Evolutionary conservation across 2,329 filamentous ascomycete species (phyloP), one percentile per base, ranked within the genome.

Genomic region (Cladophialophora exuberans): DNA sequence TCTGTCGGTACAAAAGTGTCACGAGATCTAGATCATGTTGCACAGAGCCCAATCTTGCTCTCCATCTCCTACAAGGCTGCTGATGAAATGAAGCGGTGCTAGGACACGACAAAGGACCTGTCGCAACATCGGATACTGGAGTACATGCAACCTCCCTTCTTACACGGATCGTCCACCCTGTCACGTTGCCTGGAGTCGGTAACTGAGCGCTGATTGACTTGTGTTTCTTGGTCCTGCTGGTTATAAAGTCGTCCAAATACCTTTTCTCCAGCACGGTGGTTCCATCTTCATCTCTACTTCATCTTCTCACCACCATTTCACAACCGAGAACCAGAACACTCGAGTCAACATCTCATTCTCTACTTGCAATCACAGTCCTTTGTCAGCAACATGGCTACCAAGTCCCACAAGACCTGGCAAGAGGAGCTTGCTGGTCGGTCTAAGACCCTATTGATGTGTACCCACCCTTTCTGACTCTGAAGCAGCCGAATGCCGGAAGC

Each of bases 391-490:
- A 61, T 63, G 59, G 57, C 61, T 49, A 60, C 62, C 39, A 65
- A 62, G 45, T 57, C 55, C 20, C 59, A 61, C 42, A 60, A 55
- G 43, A 64, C 61, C 30, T 64, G 83, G 83, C 82, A 85, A 64
- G 78, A 82, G 52, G 77, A 77, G 54, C 79, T 85, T 42, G 73
- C 79, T 71, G 75, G 83, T 85, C 73, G 52, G 73, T 2, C 30
- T 62, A 52, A 42, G 52, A 54, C 57, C 25, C 18, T 17, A 22
- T 22, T 22, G 20, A 42, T 48, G 22, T 62, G 5, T 18, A 9
- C 17, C 26, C 15, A 25, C 20, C 15, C 10, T 36, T 15, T 20
- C 52, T 59, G 22, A 62, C 46, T 30, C 38, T 10, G 35, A 26
- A 11, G n/a, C 45, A 65, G 62, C 59, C 36, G 62, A 65, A 44